Percentiles rank a stretch among this genome's conserved stretches.
These are phyloP conservation scores for Neofusicoccum sp. DNA, from an alignment of 2,329 filamentous ascomycete species.

Conservation along the genomic window DNA sequence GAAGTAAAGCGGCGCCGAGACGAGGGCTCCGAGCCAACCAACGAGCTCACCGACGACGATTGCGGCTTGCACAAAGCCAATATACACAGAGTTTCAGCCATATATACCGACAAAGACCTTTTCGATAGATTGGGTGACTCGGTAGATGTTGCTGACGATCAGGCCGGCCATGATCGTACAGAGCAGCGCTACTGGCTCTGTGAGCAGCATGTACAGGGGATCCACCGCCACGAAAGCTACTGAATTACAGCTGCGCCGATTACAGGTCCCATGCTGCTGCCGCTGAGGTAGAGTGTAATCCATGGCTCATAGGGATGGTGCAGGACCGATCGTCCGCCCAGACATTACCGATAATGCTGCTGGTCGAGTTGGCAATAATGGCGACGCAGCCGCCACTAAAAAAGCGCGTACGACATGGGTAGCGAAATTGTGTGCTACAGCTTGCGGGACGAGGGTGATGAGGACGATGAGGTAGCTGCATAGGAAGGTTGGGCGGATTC, in stretches of 20 bases:
- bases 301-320: conserved; percentile 35
- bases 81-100: conserved; percentile 40
- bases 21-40: conserved; percentile 39
- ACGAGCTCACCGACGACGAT: conserved; percentile 48
- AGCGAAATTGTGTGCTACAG: conserved; percentile 37
- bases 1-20: conserved; percentile 42
- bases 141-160: conserved; percentile 47
- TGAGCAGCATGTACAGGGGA: conserved; percentile 46
- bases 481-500: conserved; percentile 32
- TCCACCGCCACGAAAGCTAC: conserved; percentile 37
- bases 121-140: conserved; percentile 50
- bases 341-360: conserved; percentile 39
- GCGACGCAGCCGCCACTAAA: conserved; percentile 39
- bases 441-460: conserved; percentile 39
- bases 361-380: conserved; percentile 35
- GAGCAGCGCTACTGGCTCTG: conserved; percentile 50
- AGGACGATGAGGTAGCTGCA: conserved; percentile 35
- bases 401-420: conserved; percentile 39
- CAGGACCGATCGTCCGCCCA: conserved; percentile 33
- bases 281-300: conserved; percentile 34
- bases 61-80: conserved; percentile 46
- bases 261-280: conserved; percentile 36
- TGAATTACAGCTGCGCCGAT: conserved; percentile 35
- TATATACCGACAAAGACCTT: conserved; percentile 44
- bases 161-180: conserved; percentile 51